Evolutionary conservation across 345 rosid genomes (phyloP).

Genomic region (Lepidium didymum): DNA sequence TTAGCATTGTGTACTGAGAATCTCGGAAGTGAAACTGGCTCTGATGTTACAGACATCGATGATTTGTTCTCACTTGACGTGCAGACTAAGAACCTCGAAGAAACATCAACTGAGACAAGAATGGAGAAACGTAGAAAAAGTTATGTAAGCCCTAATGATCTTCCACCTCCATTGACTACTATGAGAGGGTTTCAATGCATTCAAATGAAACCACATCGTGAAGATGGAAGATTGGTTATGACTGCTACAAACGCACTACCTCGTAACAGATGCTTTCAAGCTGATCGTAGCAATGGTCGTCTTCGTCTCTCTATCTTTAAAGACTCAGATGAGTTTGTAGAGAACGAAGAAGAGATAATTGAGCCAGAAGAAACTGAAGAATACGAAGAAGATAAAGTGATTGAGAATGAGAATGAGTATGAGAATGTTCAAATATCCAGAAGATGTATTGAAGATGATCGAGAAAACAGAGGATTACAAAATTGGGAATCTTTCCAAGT

Average conservation of each 20-base stretch:
- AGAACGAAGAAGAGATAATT: slow-evolving; percentile 17
- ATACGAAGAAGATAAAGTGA: slow-evolving; percentile 4
- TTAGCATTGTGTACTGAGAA: slow-evolving; percentile 83
- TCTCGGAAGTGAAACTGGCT: slow-evolving; percentile 79
- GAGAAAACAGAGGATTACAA: slow-evolving; percentile 37
- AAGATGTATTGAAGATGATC: slow-evolving; percentile 45
- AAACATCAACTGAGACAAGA: slow-evolving; percentile 27
- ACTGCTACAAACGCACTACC: slow-evolving; percentile 42
- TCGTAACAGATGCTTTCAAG: slow-evolving; percentile 32
- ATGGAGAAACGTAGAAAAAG: slow-evolving; percentile 20
- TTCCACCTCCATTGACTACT: slow-evolving; percentile 87
- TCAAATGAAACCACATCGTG: slow-evolving; percentile 57
- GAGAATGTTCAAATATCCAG: slow-evolving; percentile 29
- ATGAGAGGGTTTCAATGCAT: slow-evolving; percentile 49
- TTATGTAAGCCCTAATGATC: slow-evolving; percentile 30
- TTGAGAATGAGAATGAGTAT: neutral
- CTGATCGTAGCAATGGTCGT: slow-evolving; percentile 78
- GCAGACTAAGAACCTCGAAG: slow-evolving; percentile 5
- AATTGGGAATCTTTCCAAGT: slow-evolving; percentile 53
- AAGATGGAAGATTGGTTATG: slow-evolving; percentile 66
- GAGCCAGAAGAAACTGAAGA: slow-evolving; percentile 9
- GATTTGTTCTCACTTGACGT: slow-evolving; percentile 33
- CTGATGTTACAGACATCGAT: slow-evolving; percentile 35
- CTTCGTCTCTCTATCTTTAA: slow-evolving; percentile 46
- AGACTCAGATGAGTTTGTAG: slow-evolving; percentile 16